A percentile compares a stretch with the other conserved stretches of the same genome.
phyloP scores from a whole-genome alignment of 2,329 filamentous ascomycete species.

The Xylaria hypoxylon region DNA sequence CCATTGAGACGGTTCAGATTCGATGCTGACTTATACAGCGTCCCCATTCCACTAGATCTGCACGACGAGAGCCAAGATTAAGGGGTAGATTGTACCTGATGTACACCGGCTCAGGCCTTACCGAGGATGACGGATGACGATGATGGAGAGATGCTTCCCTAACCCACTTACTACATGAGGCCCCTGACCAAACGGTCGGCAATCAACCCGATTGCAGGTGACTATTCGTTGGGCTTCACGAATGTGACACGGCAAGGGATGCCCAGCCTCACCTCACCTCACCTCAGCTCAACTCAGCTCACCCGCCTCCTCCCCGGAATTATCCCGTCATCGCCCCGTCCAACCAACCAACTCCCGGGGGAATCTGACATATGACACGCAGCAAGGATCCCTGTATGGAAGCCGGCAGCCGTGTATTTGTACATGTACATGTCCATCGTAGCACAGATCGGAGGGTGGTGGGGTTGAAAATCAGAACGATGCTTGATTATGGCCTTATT shows the following conservation, averaged over 20 bases:
- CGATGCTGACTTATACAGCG: neutral
- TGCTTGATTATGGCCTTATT: constrained; percentile 23
- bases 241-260: constrained; percentile 17
- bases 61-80: constrained; percentile 1
- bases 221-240: constrained; percentile 28
- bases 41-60: constrained; percentile 3
- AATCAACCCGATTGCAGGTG: constrained; percentile 29
- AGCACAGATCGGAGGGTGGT: constrained; percentile 31
- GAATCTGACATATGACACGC: constrained; percentile 35
- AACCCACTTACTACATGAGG: constrained; percentile 31
- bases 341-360: constrained; percentile 24
- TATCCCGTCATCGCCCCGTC: constrained; percentile 6
- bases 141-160: constrained; percentile 33
- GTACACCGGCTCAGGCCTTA: constrained; percentile 7
- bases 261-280: constrained; percentile 31
- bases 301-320: constrained; percentile 10
- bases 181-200: constrained; percentile 29
- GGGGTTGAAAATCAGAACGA: constrained; percentile 12
- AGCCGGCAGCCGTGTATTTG: constrained; percentile 30
- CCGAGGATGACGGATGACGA: constrained; percentile 15
- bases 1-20: neutral
- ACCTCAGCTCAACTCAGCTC: constrained; percentile 18
- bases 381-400: constrained; percentile 22
- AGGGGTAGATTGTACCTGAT: neutral
- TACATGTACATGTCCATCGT: constrained; percentile 22